Base-by-base conservation (phyloP, 306 rosid species). In the Quercus parvula region DNA sequence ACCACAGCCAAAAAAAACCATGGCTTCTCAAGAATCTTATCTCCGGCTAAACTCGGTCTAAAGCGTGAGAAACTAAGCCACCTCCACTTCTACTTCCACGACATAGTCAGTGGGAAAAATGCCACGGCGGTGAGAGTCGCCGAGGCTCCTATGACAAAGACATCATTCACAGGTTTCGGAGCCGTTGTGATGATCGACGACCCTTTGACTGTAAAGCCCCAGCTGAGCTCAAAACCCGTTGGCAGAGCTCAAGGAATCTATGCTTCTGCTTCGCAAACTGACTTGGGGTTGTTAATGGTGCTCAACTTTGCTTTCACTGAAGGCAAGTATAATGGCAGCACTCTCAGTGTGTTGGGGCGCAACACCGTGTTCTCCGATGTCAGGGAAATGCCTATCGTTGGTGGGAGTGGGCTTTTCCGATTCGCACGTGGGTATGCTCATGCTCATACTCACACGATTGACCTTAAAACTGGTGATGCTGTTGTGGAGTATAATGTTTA, bases 331-430 rank as follows among this genome's bases (percentile, higher is more conserved):
- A 90, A 84, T 6, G 96, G 96, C 0, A 92, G 97, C 55, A 74
- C 5, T 13, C 78, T 92, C 6, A 89, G 92, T 41, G 75, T 92
- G n/a, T 24, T 90, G 81, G 97, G 97, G 6, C 80, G 92, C 56
- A 90, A 90, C 70, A 25, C 79, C 8, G 72, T 79, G 7, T 19
- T 33, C 0, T 80, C 87, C 3, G 49, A 58, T 14, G 88, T 86
- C 25, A 87, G 94, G 56, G 97, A 90, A 83, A 82, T 92, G 91
- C 91, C 94, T 8, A 72, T 92, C 1, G 91, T 92, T 5, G 97
- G 97, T 55, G 94, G 97, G 0, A 92, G 86, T 0, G 97, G 97
- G 11, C 73, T 73, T 28, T 91, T 94, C 82, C 84, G 91, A 41
- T 94, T 91, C 33, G 97, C 97, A 0, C 90, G 90, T 15, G 98